Conservation (phyloP, 176 grass and related monocot species). For the Triticum turgidum region DNA sequence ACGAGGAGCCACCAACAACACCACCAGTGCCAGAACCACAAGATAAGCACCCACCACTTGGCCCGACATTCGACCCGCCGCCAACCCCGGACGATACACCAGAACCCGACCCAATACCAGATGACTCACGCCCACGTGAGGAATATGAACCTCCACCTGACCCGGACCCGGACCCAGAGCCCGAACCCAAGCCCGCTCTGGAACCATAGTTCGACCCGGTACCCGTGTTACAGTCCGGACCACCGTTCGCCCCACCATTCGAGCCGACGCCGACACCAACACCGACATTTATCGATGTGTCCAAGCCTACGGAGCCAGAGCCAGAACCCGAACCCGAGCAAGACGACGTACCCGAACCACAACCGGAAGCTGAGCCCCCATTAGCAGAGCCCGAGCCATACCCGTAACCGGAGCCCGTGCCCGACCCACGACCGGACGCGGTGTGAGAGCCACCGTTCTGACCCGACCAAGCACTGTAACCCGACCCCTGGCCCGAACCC, state of each 20-base stretch:
- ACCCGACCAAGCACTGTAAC: constrained; percentile 35
- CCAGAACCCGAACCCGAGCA: constrained; percentile 9
- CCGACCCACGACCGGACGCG: constrained; percentile 22
- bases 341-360: constrained; percentile 36
- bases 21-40: neutral
- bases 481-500: constrained; percentile 33
- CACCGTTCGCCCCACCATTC: constrained; percentile 6
- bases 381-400: constrained; percentile 34
- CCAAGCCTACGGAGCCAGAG: constrained; percentile 8
- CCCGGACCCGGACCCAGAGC: neutral
- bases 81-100: neutral
- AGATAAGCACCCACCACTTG: constrained; percentile 4
- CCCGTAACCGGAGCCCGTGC: constrained; percentile 31
- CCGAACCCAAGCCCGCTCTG: neutral
- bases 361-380: constrained; percentile 23
- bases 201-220: constrained; percentile 14
- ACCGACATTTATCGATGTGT: constrained; percentile 14
- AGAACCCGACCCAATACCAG: neutral
- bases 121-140: neutral
- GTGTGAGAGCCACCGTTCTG: constrained; percentile 36
- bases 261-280: neutral
- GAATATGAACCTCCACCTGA: neutral
- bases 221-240: constrained; percentile 15
- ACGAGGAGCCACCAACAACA: neutral
- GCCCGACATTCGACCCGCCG: neutral